phyloP scores from a whole-genome alignment of 1,284 basidiomycete genomes.

The Pseudozyma sp. region DNA sequence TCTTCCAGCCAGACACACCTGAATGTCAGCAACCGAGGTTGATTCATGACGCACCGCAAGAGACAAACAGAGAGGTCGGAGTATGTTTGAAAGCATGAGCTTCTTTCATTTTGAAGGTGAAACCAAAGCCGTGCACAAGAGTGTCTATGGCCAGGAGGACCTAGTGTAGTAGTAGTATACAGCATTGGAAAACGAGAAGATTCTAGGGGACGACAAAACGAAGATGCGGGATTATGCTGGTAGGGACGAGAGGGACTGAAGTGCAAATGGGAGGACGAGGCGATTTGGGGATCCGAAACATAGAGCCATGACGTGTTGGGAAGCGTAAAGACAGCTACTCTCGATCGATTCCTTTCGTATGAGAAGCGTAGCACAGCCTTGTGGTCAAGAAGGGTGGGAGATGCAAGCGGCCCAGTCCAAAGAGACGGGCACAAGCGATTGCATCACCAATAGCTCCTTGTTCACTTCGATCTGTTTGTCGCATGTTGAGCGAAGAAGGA shows the following conservation, averaged over 20 bases:
- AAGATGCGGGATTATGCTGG: neutral
- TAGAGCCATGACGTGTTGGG: too few species aligned
- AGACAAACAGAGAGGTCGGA: too few species aligned
- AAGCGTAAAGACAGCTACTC: too few species aligned
- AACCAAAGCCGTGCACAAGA: too few species aligned
- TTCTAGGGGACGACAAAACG: slow-evolving; percentile 2
- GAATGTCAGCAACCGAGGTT: too few species aligned
- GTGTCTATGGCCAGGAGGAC: too few species aligned
- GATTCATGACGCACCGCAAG: too few species aligned
- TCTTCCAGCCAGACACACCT: too few species aligned
- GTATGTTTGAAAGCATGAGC: neutral
- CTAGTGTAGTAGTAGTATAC: slow-evolving; percentile 3
- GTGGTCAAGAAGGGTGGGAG: neutral
- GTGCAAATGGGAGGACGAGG: neutral
- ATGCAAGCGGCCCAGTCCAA: slow-evolving; percentile 12
- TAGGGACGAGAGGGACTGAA: neutral
- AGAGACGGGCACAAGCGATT: slow-evolving; percentile 11
- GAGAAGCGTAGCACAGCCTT: too few species aligned
- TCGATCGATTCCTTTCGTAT: neutral
- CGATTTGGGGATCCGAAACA: neutral
- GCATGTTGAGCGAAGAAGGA: neutral
- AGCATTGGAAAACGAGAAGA: slow-evolving; percentile 4
- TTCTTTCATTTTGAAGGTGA: too few species aligned
- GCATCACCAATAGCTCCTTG: neutral
- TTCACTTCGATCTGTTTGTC: too few species aligned